Conservation (phyloP, 1,139 yeast genomes). For the Candida frijolesensis region DNA sequence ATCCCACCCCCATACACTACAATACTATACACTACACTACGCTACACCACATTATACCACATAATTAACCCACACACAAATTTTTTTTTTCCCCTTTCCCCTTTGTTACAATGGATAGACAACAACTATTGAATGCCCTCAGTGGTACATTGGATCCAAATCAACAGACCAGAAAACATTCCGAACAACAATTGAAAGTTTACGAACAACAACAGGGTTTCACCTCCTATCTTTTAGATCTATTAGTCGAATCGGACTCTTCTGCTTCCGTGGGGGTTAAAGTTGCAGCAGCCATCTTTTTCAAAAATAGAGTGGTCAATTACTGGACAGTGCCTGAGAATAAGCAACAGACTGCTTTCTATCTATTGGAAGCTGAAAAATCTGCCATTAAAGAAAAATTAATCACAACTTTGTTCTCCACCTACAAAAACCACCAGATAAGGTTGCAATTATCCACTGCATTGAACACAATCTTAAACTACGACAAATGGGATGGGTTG, state of each 20-base stretch:
- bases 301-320: conserved; percentile 62
- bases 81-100: background rate
- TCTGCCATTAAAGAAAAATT: conserved; percentile 52
- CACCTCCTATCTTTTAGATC: conserved; percentile 56
- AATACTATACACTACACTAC: too few species aligned
- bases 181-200: conserved; percentile 43
- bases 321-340: conserved; percentile 58
- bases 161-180: conserved; percentile 38
- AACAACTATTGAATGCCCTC: conserved; percentile 41
- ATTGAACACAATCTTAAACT: conserved; percentile 43
- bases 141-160: conserved; percentile 49
- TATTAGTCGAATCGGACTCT: conserved; percentile 47
- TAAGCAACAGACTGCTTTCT: conserved; percentile 24
- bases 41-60: background rate
- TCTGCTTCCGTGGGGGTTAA: conserved; percentile 51
- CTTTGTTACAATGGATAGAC: conserved; percentile 38
- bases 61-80: background rate
- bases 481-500: conserved; percentile 51
- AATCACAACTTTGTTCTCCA: conserved; percentile 45
- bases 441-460: conserved; percentile 46
- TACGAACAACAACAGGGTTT: conserved; percentile 57
- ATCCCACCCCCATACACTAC: background rate
- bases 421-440: conserved; percentile 36
- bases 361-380: conserved; percentile 53
- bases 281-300: conserved; percentile 65